Evolutionary conservation across 345 rosid species (phyloP), one percentile per base, ranked within the genome.

Genomic region (rapeseed (Brassica napus)): DNA sequence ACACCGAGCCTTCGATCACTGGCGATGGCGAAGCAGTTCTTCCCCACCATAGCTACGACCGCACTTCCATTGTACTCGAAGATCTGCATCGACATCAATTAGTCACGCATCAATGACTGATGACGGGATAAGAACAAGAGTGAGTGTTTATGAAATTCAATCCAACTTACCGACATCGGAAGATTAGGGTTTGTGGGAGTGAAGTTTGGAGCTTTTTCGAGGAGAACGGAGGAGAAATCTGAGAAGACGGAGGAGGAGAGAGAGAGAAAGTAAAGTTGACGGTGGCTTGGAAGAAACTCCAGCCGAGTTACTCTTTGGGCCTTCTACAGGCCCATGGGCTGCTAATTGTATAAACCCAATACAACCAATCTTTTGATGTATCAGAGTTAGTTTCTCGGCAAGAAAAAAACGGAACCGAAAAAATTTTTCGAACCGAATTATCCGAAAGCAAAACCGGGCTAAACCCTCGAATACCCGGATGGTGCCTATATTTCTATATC

Each of bases 31-130:
- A 93, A 95, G 71, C 99, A 95, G 84, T 95, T 93, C 90, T 93
- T 95, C 6, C 99, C 99, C 16, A 95, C 99, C 99, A 95, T 95
- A 7, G 98, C 99, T n/a, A 95, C 87, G 26, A 93, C 87, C 28
- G 98, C 98, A 74, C 99, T 95, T 65, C 99, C 99, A 87, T 95
- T 95, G 86, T 95, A 95, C 82, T 95, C 99, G 71, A 88, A 89
- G 90, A 93, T 91, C 99, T 95, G 84, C 82, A 83, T 7, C 78
- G 15, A 35, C 14, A 60, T 57, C 54, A 37, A 6, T 57, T 7
- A 68, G 65, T 57, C 24, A 65, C 65, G 31, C 65, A 54, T 74
- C 58, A 69, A 24, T 16, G 9, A 54, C 57, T 61, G 52, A 57
- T 39, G 54, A 28, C 15, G 5, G 55, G 1, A 44, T 44, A 44